Evolutionary conservation across 345 rosid genomes (phyloP).

Genomic region (Eucalyptus regnans): DNA sequence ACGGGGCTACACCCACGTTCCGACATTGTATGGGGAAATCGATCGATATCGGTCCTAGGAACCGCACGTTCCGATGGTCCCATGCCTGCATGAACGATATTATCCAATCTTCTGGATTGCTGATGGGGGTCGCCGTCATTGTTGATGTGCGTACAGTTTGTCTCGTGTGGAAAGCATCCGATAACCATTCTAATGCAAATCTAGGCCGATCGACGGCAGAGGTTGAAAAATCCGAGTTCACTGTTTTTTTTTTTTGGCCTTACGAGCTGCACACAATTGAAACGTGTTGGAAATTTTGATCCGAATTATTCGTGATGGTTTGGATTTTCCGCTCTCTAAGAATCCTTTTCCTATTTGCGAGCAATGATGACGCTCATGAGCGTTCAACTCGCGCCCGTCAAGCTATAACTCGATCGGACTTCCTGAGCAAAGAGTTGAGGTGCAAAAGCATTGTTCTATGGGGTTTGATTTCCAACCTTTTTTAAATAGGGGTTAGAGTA

Average conservation of each 20-base stretch:
- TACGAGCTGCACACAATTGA: background rate
- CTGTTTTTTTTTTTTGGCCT: background rate
- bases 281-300: background rate
- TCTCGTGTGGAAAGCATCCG: background rate
- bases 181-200: background rate
- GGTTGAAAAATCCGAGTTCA: background rate
- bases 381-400: background rate
- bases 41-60: background rate
- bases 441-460: background rate
- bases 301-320: background rate
- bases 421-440: background rate
- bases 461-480: background rate
- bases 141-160: background rate
- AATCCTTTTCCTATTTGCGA: background rate
- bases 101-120: background rate
- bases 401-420: background rate
- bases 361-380: background rate
- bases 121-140: background rate
- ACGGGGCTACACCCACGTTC: background rate
- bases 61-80: background rate
- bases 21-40: background rate
- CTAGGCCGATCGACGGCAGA: background rate
- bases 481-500: background rate
- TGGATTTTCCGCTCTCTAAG: background rate
- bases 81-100: background rate